A percentile compares a stretch with the other conserved stretches of the same genome.
phyloP scores from a whole-genome alignment of 257 asterid species.

The Thymus mandschuricus region DNA sequence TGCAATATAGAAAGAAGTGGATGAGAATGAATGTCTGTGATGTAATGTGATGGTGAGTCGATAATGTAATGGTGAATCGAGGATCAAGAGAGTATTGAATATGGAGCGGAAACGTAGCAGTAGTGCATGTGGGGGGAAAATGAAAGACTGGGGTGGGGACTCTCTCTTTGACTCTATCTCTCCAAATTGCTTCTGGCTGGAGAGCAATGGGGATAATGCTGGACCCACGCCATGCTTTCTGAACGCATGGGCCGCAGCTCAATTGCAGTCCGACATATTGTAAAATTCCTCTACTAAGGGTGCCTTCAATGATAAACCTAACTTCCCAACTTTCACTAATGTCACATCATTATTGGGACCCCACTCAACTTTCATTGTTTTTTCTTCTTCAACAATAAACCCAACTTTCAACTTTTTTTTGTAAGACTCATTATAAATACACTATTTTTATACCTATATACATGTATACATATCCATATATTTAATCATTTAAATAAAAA shows the following conservation, averaged over 20 bases:
- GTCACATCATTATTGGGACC: no score
- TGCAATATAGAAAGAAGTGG: not conserved
- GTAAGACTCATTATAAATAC: no score
- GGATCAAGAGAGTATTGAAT: constrained; percentile 37
- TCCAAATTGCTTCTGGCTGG: not conserved
- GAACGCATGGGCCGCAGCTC: constrained; percentile 29
- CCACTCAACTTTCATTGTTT: no score
- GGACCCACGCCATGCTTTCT: constrained; percentile 41
- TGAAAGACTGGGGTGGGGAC: constrained; percentile 28
- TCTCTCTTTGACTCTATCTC: constrained; percentile 21
- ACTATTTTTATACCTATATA: no score
- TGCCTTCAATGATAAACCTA: no score
- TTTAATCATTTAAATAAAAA: no score
- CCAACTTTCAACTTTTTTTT: no score
- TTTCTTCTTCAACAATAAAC: no score
- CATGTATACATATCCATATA: no score
- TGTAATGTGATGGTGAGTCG: constrained; percentile 23
- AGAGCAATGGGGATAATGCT: constrained; percentile 32
- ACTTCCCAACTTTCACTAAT: no score
- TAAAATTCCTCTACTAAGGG: no score
- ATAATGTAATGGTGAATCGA: constrained; percentile 2
- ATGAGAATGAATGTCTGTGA: constrained; percentile 17
- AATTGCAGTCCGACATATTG: not conserved
- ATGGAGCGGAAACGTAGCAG: constrained; percentile 45
- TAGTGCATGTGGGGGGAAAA: constrained; percentile 44